Evolutionary conservation across 192 early-diverging fungal genomes (phyloP).

Genomic region (Irineochytrium annulatum): DNA sequence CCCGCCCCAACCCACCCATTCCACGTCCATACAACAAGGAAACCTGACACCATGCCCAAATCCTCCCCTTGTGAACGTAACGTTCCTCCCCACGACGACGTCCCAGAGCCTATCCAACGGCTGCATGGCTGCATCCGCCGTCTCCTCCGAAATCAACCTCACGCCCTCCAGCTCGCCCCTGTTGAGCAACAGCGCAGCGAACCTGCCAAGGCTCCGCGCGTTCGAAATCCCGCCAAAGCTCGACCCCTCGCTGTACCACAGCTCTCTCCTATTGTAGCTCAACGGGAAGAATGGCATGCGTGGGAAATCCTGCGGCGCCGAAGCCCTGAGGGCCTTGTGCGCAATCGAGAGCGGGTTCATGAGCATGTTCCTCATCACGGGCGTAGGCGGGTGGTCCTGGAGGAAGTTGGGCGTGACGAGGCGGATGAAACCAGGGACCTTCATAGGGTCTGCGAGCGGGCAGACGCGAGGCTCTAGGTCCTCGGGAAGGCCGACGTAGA

Average conservation of each 20-base stretch:
- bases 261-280: conserved; percentile 15
- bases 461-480: conserved; percentile 33
- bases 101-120: conserved; percentile 19
- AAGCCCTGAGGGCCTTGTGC: conserved; percentile 24
- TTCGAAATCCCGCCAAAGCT: conserved; percentile 55
- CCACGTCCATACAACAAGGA: background rate
- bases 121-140: conserved; percentile 24
- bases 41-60: background rate
- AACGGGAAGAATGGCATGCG: conserved; percentile 1
- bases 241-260: conserved; percentile 25
- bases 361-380: conserved; percentile 30
- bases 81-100: conserved; percentile 2
- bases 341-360: conserved; percentile 21
- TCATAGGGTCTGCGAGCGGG: conserved; percentile 35
- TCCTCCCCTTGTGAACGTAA: conserved; percentile 8
- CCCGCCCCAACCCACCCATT: conserved; percentile 60
- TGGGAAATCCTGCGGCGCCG: conserved; percentile 18
- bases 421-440: conserved; percentile 8
- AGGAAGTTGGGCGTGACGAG: background rate
- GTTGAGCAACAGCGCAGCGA: conserved; percentile 59
- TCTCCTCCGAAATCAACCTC: conserved; percentile 24
- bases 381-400: background rate
- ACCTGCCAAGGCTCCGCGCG: conserved; percentile 45
- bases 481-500: conserved; percentile 32
- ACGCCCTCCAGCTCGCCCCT: conserved; percentile 33